Base-by-base conservation (phyloP, 2,329 filamentous ascomycete species). In the Chaetomium olivaceum region DNA sequence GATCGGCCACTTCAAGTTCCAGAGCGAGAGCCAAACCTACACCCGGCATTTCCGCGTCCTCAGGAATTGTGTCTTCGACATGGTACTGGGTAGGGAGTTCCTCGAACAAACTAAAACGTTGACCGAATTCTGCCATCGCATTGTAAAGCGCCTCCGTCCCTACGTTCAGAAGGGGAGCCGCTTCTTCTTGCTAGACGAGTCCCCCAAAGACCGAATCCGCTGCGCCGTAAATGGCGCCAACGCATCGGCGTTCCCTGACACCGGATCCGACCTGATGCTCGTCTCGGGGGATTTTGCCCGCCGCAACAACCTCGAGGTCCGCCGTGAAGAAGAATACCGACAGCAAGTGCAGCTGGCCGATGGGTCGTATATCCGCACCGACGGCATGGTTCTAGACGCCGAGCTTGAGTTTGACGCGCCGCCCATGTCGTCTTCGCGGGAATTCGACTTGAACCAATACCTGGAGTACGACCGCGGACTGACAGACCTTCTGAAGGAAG, bases 261-360 rank as follows among this genome's bases (percentile, higher is more conserved):
- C 58, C 4, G 58, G 63, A 23, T 65, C 63, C 12, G 63, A 65
- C 39, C 58, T 65, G 27, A 65, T 65, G 63, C 58, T 65, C 23
- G 52, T 65, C 16, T 65, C 63, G 1, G 63, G 58, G 14, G 52
- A 52, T 19, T 65, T 65, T 54, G 58, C 57, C n/a, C 50, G 54
- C 11, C 58, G 58, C 39, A 48, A 65, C 48, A 36, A 27, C n/a
- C 36, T 65, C 51, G 62, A 43, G 36, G 14, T 43, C 3, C 36
- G 5, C 14, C 36, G 36, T 16, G 36, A 4, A 16, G 14, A 14
- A 19, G 14, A 16, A 43, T 19, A 43, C 36, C 36, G 36, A 5
- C 36, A 43, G 5, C 14, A 43, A 43, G 36, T 43, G 11, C 36
- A 43, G 6, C 36, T 43, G 14, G 36, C 36, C 14, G 36, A 43